Conservation (phyloP, 1,284 basidiomycete species). For the Tylopilus orsonianus region DNA sequence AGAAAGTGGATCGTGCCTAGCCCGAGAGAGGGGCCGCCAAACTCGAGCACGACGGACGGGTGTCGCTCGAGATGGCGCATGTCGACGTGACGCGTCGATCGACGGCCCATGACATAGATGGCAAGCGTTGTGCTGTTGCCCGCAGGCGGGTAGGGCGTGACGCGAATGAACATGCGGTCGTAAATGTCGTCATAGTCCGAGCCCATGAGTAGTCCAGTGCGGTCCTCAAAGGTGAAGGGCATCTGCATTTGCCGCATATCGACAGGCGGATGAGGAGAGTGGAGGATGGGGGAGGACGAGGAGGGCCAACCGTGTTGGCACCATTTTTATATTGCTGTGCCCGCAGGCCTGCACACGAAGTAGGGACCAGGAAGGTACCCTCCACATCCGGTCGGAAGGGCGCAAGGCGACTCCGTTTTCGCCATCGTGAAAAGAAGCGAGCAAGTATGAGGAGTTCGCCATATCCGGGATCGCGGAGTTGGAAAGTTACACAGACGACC, state of each 20-base stretch:
- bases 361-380: slow-evolving; percentile 17
- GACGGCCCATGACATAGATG: slow-evolving; percentile 63
- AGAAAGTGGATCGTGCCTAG: slow-evolving; percentile 59
- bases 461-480: slow-evolving; percentile 35
- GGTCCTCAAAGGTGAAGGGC: slow-evolving; percentile 65
- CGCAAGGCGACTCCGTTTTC: slow-evolving; percentile 26
- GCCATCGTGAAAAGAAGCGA: slow-evolving; percentile 28
- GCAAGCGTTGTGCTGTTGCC: slow-evolving; percentile 34
- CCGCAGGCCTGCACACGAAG: slow-evolving; percentile 19
- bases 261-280: not conserved
- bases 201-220: slow-evolving; percentile 53
- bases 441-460: slow-evolving; percentile 24
- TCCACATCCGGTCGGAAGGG: slow-evolving; percentile 25
- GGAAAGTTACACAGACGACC: slow-evolving; percentile 14
- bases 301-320: not conserved
- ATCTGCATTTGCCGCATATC: slow-evolving; percentile 33
- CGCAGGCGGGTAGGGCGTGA: slow-evolving; percentile 44
- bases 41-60: slow-evolving; percentile 58
- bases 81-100: slow-evolving; percentile 57
- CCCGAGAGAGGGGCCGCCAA: slow-evolving; percentile 45
- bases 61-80: slow-evolving; percentile 48
- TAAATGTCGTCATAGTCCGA: slow-evolving; percentile 75
- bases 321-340: slow-evolving; percentile 25
- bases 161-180: slow-evolving; percentile 66
- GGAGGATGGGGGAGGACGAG: not conserved